Base-by-base conservation (phyloP, 140 eudicot genomes). In the Anethum foeniculum region DNA sequence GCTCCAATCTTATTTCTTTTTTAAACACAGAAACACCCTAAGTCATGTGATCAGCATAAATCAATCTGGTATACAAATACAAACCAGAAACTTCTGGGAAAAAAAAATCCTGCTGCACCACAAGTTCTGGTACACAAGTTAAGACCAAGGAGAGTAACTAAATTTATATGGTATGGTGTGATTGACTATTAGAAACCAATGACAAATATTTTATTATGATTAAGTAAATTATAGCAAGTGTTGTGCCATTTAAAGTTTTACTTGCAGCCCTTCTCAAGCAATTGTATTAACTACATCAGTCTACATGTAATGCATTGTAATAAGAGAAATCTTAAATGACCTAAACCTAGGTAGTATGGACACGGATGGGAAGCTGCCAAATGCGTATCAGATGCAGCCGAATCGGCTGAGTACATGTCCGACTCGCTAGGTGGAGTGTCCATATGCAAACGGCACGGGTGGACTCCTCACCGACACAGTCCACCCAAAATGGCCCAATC, bases 1-100 rank as follows among this genome's bases (percentile, higher is more conserved):
- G 91, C 88, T 90, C 97, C 93, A 91, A 85, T 51, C 58, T 77
- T 27, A 87, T 86, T 85, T 93, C 98, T 87, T 93, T 93, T 89
- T 90, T 91, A 75, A 86, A 87, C 86, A 88, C 75, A 78, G 92
- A 91, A 38, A 88, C 88, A 44, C 90, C 97, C 97, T 91, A 83
- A 71, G 52, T 78, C 80, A 84, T 46, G 38, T 62, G 48, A 67
- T 74, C 36, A 79, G 41, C 19, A 75, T 41, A 80, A 14, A 73
- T 34, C 47, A 67, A 47, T 69, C 21, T 21, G 16, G 73, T 77
- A 84, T 13, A 62, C 46, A 12, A 30, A 27, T 48, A 62, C 2
- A 39, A 10, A 67, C 23, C 48, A 62, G 39, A 27, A 81, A 75
- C 38, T 74, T 44, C 48, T 11, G 7, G 8, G 27, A 2, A 64